Conservation (phyloP, 345 rosid species). For the Linum usitatissimum region DNA sequence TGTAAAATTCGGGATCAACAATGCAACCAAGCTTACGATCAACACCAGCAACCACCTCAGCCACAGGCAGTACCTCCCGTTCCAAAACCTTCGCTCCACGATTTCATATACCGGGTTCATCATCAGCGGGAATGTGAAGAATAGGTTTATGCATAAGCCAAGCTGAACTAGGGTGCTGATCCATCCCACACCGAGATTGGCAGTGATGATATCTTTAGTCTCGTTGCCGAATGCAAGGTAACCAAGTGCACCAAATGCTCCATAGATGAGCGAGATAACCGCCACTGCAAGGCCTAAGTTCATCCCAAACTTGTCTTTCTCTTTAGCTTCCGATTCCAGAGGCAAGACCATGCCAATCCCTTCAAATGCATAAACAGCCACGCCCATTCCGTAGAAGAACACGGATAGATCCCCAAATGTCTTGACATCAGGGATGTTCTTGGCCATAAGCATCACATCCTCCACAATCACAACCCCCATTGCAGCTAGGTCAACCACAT, state of each 20-base stretch:
- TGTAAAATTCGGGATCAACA: constrained; percentile 71
- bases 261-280: constrained; percentile 51
- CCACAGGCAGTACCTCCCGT: constrained; percentile 64
- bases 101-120: constrained; percentile 90
- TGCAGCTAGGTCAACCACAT: constrained; percentile 66
- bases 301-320: constrained; percentile 48
- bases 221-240: constrained; percentile 68
- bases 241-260: constrained; percentile 56
- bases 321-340: constrained; percentile 53
- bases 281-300: constrained; percentile 42
- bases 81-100: constrained; percentile 53
- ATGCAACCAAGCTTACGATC: constrained; percentile 47
- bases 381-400: constrained; percentile 74
- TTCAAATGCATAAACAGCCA: constrained; percentile 67
- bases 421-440: constrained; percentile 32
- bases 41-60: constrained; percentile 66
- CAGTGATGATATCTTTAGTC: constrained; percentile 69
- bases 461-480: constrained; percentile 61
- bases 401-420: constrained; percentile 56
- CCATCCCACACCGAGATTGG: constrained; percentile 51
- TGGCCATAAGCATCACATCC: constrained; percentile 33
- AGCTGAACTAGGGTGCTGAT: constrained; percentile 54
- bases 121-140: constrained; percentile 88
- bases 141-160: constrained; percentile 75
- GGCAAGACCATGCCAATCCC: constrained; percentile 76